A percentile compares a stretch with the other conserved stretches of the same genome.
Evolutionary conservation across 1,139 yeast species (phyloP).

Genomic region (Nakaseomyces bracarensis): DNA sequence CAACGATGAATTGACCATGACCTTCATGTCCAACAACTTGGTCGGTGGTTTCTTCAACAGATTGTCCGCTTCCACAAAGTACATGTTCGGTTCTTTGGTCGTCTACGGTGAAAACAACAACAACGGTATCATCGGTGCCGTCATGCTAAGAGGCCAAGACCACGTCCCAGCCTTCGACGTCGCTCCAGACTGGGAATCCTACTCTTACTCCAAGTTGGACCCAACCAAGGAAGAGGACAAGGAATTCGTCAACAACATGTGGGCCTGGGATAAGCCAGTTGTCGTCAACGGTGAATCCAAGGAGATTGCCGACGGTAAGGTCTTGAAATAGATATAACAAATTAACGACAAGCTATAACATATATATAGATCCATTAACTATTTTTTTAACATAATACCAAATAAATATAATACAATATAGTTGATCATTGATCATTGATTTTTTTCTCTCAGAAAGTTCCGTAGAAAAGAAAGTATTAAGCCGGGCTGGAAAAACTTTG

Average conservation of each 20-base stretch:
- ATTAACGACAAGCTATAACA: too few relatives aligned
- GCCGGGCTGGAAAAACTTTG: too few relatives aligned
- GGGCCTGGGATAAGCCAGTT: conserved; percentile 83
- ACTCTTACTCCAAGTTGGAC: conserved; percentile 59
- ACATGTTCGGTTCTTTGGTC: conserved; percentile 86
- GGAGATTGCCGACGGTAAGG: conserved; percentile 78
- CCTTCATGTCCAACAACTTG: conserved; percentile 98
- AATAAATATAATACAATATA: too few relatives aligned
- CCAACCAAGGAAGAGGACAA: conserved; percentile 59
- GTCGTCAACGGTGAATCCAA: conserved; percentile 53
- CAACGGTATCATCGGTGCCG: conserved; percentile 95
- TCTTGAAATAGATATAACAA: conserved; percentile 47
- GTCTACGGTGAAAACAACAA: conserved; percentile 98
- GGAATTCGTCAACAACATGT: conserved; percentile 62
- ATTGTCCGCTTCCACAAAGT: conserved; percentile 84
- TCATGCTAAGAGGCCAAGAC: conserved; percentile 94
- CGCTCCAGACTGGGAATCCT: conserved; percentile 99
- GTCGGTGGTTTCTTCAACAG: conserved; percentile 98
- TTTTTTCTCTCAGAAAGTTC: too few relatives aligned
- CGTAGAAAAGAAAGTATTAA: too few relatives aligned
- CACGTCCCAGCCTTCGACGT: conserved; percentile 85
- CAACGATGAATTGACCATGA: conserved; percentile 93
- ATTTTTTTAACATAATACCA: too few relatives aligned
- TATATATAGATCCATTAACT: too few relatives aligned
- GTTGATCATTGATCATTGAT: too few relatives aligned